Evolutionary conservation across 2,329 filamentous ascomycete genomes (phyloP).

Genomic region (Bipolaris cookei): DNA sequence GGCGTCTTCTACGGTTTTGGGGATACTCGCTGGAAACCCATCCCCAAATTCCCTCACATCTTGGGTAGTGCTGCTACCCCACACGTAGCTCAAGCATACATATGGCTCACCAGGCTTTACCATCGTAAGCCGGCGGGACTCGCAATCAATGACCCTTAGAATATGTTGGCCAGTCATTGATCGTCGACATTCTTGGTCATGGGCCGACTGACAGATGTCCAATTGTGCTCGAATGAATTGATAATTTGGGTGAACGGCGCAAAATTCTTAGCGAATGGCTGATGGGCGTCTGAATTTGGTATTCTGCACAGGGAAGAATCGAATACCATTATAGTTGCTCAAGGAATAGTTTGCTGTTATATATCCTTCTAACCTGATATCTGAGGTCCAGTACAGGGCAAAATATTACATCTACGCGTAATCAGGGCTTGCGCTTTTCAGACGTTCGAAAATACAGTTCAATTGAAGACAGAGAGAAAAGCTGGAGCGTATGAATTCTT

Average conservation of each 20-base stretch:
- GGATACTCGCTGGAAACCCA: neutral
- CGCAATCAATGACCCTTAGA: neutral
- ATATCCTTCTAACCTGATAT: too few relatives aligned
- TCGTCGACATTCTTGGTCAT: neutral
- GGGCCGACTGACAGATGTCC: neutral
- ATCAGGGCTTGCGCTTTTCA: neutral
- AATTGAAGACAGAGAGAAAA: neutral
- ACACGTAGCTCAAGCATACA: constrained; percentile 4
- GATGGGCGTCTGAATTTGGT: neutral
- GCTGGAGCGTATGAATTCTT: neutral
- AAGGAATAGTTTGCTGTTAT: too few relatives aligned
- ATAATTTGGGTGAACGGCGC: neutral
- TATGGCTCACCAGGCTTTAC: neutral
- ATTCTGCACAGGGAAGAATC: neutral
- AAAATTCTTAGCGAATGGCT: neutral
- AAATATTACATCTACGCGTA: too few relatives aligned
- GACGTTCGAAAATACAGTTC: neutral
- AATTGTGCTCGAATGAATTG: neutral
- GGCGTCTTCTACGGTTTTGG: constrained; percentile 3
- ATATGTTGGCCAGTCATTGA: neutral
- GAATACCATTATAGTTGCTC: too few relatives aligned
- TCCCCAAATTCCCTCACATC: neutral
- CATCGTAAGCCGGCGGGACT: neutral
- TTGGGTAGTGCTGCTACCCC: neutral
- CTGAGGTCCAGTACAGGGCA: too few relatives aligned